Evolutionary conservation across 1,284 basidiomycete genomes (phyloP).

Genomic region (Sporisorium sorghi): DNA sequence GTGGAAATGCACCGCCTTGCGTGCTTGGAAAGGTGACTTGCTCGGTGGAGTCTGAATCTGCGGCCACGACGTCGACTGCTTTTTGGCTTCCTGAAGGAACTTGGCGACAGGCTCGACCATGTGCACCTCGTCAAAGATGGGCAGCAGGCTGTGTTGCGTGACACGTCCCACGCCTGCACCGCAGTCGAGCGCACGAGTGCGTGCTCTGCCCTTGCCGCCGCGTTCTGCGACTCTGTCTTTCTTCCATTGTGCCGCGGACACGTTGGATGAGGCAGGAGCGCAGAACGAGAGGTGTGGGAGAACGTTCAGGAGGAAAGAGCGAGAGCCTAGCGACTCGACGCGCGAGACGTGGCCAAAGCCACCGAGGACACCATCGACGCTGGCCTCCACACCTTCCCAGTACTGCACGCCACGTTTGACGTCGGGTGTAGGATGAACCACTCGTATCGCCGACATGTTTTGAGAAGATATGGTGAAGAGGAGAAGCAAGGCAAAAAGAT

Average conservation of each 20-base stretch:
- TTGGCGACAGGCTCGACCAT: constrained; percentile 67
- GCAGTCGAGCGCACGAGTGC: constrained; percentile 64
- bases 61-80: constrained; percentile 50
- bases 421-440: constrained; percentile 63
- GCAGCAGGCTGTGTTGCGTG: constrained; percentile 60
- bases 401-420: constrained; percentile 65
- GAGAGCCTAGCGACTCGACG: constrained; percentile 66
- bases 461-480: neutral
- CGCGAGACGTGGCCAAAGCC: constrained; percentile 66
- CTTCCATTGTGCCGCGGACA: constrained; percentile 52
- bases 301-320: constrained; percentile 61
- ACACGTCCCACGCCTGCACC: constrained; percentile 68
- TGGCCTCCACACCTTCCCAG: constrained; percentile 66
- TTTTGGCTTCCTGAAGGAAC: constrained; percentile 64
- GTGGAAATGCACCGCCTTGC: constrained; percentile 65
- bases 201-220: constrained; percentile 55
- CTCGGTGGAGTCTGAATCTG: constrained; percentile 50
- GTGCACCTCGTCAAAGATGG: constrained; percentile 67
- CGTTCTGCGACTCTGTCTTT: constrained; percentile 48
- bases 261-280: constrained; percentile 57
- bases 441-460: constrained; percentile 41
- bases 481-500: constrained; percentile 6
- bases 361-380: constrained; percentile 66
- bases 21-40: constrained; percentile 57
- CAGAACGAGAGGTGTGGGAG: constrained; percentile 61